A percentile compares a stretch with the other conserved stretches of the same genome.
phyloP scores from a whole-genome alignment of 2,329 filamentous ascomycete species.

The Alternaria sp. region DNA sequence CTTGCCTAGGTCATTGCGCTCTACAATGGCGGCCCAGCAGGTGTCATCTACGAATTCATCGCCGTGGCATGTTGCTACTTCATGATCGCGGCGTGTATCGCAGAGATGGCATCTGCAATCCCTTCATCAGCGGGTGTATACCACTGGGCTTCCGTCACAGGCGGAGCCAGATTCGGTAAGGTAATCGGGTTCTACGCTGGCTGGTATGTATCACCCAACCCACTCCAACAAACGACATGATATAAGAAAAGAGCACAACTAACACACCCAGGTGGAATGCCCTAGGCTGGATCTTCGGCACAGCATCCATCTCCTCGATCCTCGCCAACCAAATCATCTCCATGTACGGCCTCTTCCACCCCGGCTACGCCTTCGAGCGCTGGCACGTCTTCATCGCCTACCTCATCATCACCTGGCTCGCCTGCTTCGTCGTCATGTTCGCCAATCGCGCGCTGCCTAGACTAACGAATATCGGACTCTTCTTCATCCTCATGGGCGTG shows the following conservation, averaged over 20 bases:
- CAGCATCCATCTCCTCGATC: constrained; percentile 52
- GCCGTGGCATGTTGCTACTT: constrained; percentile 59
- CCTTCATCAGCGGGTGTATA: constrained; percentile 56
- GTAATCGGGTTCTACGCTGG: constrained; percentile 59
- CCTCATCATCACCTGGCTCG: constrained; percentile 56
- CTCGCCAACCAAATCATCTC: constrained; percentile 55
- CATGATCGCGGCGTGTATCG: constrained; percentile 58
- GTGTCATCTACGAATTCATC: constrained; percentile 58
- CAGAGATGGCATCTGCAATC: constrained; percentile 57
- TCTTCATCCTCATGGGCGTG: constrained; percentile 61
- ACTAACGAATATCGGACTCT: constrained; percentile 62
- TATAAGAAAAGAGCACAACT: not conserved
- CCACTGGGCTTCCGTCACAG: constrained; percentile 61
- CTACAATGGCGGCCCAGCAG: constrained; percentile 56
- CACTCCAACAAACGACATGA: not conserved
- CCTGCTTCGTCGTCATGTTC: constrained; percentile 58
- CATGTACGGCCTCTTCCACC: constrained; percentile 59
- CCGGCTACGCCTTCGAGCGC: constrained; percentile 52
- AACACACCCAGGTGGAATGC: constrained; percentile 54
- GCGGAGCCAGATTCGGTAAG: constrained; percentile 55
- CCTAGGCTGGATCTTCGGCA: constrained; percentile 58
- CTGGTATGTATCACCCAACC: constrained; percentile 38
- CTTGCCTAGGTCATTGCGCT: constrained; percentile 44
- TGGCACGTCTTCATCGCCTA: constrained; percentile 62
- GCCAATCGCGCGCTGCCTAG: constrained; percentile 61